Conservation (phyloP, 768 basidiomycete species). For the Strobilomyces dryophilus region DNA sequence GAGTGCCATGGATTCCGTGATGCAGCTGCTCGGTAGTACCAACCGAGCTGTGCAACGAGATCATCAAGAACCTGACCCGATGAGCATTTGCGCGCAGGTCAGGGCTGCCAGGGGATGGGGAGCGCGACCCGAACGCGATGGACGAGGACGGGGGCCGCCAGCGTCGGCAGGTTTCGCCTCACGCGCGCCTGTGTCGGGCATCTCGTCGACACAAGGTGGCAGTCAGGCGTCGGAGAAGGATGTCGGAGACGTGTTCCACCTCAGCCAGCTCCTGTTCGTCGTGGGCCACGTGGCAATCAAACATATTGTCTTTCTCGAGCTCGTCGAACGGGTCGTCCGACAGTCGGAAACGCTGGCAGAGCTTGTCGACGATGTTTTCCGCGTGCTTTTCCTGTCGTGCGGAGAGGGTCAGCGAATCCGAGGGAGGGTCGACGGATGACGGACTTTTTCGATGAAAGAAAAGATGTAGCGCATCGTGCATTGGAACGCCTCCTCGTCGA, state of each 20-base stretch:
- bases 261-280: constrained; percentile 91
- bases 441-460: constrained; percentile 91
- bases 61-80: constrained; percentile 79
- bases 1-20: constrained; percentile 64
- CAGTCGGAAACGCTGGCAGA: constrained; percentile 91
- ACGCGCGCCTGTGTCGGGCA: constrained; percentile 15
- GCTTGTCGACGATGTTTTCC: constrained; percentile 94
- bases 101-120: constrained; percentile 13
- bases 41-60: constrained; percentile 66
- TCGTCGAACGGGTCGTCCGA: constrained; percentile 87
- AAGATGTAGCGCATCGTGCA: constrained; percentile 95
- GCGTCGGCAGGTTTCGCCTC: constrained; percentile 20
- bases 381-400: constrained; percentile 87
- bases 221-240: constrained; percentile 38
- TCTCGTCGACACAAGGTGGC: constrained; percentile 7
- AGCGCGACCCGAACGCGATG: constrained; percentile 47
- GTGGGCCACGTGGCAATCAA: constrained; percentile 98
- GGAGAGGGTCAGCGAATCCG: background rate
- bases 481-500: constrained; percentile 90
- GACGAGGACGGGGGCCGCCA: constrained; percentile 39
- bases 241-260: constrained; percentile 76
- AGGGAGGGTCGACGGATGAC: constrained; percentile 5
- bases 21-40: constrained; percentile 79
- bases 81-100: constrained; percentile 55
- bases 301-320: constrained; percentile 93